These are phyloP conservation scores for Paracoccidioides lutzii DNA, from an alignment of 2,329 filamentous ascomycete genomes.

Conservation along the genomic window DNA sequence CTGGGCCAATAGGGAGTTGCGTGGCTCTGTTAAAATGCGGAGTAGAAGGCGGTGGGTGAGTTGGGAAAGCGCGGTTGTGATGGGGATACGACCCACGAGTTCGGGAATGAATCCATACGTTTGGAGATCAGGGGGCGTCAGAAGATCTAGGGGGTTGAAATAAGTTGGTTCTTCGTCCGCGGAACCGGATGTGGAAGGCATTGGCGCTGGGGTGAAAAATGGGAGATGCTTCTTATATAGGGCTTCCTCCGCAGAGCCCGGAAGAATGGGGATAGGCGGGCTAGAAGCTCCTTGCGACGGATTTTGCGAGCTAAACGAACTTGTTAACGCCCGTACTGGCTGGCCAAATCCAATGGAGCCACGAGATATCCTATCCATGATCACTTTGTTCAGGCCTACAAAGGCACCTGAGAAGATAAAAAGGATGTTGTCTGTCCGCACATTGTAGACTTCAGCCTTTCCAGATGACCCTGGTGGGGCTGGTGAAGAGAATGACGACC, in stretches of 20 bases:
- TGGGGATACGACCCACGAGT: conserved; percentile 87
- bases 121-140: conserved; percentile 64
- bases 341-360: conserved; percentile 86
- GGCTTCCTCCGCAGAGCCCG: conserved; percentile 53
- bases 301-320: conserved; percentile 15
- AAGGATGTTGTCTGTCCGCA: conserved; percentile 90
- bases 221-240: conserved; percentile 47
- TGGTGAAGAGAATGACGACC: conserved; percentile 11
- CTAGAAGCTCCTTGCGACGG: conserved; percentile 14
- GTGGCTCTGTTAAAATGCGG: conserved; percentile 81
- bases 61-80: conserved; percentile 72
- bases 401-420: conserved; percentile 97
- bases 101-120: conserved; percentile 86
- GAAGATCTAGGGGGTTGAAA: conserved; percentile 54
- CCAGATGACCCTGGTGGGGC: conserved; percentile 8
- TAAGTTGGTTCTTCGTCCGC: conserved; percentile 32
- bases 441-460: conserved; percentile 52
- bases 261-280: conserved; percentile 39
- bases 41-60: conserved; percentile 57
- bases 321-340: conserved; percentile 49
- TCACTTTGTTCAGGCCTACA: conserved; percentile 75
- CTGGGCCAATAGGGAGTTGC: conserved; percentile 76
- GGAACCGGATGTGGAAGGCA: conserved; percentile 17
- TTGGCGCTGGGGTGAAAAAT: conserved; percentile 46
- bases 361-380: conserved; percentile 76